phyloP scores from a whole-genome alignment of 345 rosid genomes.

The Rhodomyrtus tomentosa region DNA sequence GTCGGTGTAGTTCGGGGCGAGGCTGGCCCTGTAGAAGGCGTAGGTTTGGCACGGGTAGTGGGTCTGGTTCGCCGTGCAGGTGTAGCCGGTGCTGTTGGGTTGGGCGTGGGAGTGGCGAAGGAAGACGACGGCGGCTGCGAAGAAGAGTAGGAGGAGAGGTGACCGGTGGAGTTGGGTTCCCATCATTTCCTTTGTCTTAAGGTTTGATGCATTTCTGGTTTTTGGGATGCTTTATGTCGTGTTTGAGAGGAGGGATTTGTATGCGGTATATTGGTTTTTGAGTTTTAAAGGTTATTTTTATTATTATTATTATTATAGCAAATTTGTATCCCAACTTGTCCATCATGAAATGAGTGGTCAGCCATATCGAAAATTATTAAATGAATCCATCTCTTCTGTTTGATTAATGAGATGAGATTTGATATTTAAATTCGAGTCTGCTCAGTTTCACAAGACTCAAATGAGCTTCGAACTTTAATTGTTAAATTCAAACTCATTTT shows the following conservation, averaged over 20 bases:
- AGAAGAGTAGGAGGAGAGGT: not conserved
- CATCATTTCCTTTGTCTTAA: not conserved
- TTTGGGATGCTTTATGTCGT: not conserved
- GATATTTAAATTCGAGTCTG: not conserved
- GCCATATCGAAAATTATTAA: too few relatives aligned
- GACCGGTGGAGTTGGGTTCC: conserved; percentile 3
- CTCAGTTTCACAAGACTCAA: not conserved
- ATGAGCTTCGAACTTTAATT: not conserved
- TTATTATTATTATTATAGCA: rapidly evolving
- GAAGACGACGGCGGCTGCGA: conserved; percentile 12
- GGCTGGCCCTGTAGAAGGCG: conserved; percentile 34
- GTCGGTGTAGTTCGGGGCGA: conserved; percentile 33
- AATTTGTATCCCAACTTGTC: not conserved
- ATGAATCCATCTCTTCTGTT: too few relatives aligned
- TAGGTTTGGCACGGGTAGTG: conserved; percentile 47
- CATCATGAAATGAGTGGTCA: not conserved
- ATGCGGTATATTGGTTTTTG: not conserved
- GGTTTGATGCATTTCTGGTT: not conserved
- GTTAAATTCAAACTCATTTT: not conserved
- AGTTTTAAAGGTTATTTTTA: not conserved
- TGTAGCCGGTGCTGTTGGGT: conserved; percentile 32
- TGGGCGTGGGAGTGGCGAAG: conserved; percentile 14
- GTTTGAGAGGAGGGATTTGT: not conserved
- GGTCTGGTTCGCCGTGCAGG: conserved; percentile 25
- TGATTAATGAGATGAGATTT: not conserved